phyloP scores from a whole-genome alignment of 768 basidiomycete genomes.

The Podaxis carcinomalis region DNA sequence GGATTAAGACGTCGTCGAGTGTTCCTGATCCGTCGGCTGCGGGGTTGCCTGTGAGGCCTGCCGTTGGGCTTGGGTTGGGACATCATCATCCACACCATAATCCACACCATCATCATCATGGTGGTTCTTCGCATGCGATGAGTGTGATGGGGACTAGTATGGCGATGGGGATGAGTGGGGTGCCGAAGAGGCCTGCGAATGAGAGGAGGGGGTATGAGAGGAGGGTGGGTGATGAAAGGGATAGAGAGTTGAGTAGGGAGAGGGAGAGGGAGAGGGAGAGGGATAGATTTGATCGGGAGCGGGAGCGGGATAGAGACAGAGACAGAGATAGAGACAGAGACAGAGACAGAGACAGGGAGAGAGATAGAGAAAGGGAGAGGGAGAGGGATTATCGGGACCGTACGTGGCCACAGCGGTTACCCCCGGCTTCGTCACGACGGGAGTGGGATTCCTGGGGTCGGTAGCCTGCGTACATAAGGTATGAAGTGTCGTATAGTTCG shows the following conservation, averaged over 20 bases:
- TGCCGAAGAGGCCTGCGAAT: not conserved
- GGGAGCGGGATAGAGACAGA: not conserved
- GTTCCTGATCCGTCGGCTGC: not conserved
- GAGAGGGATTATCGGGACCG: not conserved
- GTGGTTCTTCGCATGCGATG: not conserved
- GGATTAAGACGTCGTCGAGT: not conserved
- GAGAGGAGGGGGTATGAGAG: not conserved
- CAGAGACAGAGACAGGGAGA: not conserved
- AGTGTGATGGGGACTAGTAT: conserved; percentile 6
- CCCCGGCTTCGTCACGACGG: not conserved
- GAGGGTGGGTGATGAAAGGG: too few relatives aligned
- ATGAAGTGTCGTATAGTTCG: not conserved
- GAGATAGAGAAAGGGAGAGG: not conserved
- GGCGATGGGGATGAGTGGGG: not conserved
- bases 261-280: not conserved
- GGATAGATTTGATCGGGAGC: not conserved
- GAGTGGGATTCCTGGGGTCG: not conserved
- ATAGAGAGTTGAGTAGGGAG: not conserved
- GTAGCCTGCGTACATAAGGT: not conserved
- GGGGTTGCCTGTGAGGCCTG: not conserved
- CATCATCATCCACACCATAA: not conserved
- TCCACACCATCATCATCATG: not conserved
- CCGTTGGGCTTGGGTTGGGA: not conserved
- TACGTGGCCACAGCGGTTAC: not conserved
- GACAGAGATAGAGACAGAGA: not conserved